These are phyloP conservation scores for Colletotrichum sp. DNA, from an alignment of 2,329 filamentous ascomycete genomes.

Conservation along the genomic window DNA sequence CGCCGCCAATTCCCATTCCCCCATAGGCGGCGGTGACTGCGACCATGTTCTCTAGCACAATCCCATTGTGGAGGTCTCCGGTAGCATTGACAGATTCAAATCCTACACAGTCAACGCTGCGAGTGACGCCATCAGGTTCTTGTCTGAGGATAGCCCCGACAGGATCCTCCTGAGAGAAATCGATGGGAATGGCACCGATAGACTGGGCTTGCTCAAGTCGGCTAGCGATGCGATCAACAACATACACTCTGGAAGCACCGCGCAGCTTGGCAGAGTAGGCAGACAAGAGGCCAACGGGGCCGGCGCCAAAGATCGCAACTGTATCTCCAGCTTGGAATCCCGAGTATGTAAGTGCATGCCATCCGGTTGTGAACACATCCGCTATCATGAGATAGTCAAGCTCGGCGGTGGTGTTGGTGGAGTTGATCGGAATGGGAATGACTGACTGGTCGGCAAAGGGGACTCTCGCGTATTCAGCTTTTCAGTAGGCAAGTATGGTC, in stretches of 20 bases:
- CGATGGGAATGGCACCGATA: slow-evolving; percentile 25
- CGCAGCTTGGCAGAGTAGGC: slow-evolving; percentile 28
- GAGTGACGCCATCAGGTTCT: slow-evolving; percentile 18
- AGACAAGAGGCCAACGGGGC: slow-evolving; percentile 66
- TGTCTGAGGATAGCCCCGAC: slow-evolving; percentile 20
- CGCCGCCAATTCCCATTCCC: slow-evolving; percentile 26
- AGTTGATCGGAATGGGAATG: slow-evolving; percentile 53
- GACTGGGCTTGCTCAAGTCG: slow-evolving; percentile 23
- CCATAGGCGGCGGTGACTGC: slow-evolving; percentile 17
- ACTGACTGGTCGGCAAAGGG: slow-evolving; percentile 72
- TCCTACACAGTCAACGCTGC: slow-evolving; percentile 25
- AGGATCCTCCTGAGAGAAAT: slow-evolving; percentile 11
- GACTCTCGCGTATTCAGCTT: slow-evolving; percentile 61
- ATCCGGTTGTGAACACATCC: slow-evolving; percentile 53
- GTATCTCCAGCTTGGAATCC: slow-evolving; percentile 65
- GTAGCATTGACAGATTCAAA: slow-evolving; percentile 21
- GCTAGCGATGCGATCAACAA: slow-evolving; percentile 23
- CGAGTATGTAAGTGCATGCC: slow-evolving; percentile 60
- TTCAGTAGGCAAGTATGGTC: background rate
- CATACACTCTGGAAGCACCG: slow-evolving; percentile 25
- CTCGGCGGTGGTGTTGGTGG: slow-evolving; percentile 59
- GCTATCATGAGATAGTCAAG: slow-evolving; percentile 59
- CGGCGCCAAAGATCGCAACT: slow-evolving; percentile 67
- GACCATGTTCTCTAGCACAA: slow-evolving; percentile 19
- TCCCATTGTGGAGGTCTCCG: slow-evolving; percentile 8